Evolutionary conservation across 108 stramenopile genomes (phyloP).

Genomic region (Skeletonema menzelii): DNA sequence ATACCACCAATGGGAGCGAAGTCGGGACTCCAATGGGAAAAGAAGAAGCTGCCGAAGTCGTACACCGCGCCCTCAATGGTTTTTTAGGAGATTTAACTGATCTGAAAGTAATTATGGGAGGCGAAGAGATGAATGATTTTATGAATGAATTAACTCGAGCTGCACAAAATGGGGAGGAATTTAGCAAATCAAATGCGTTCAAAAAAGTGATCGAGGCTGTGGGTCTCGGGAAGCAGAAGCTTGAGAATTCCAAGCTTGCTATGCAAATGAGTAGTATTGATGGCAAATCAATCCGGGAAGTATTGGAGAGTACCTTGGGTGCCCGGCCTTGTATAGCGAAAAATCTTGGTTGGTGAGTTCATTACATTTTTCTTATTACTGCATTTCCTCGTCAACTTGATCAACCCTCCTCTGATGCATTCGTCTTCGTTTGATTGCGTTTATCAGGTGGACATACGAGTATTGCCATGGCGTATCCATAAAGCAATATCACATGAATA

Average conservation of each 20-base stretch:
- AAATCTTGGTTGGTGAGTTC: slow-evolving; percentile 46
- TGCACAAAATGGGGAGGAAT: slow-evolving; percentile 13
- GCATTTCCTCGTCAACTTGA: slow-evolving; percentile 1
- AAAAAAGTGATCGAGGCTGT: slow-evolving; percentile 2
- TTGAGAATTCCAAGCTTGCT: background rate
- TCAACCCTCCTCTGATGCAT: background rate
- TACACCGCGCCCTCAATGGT: background rate
- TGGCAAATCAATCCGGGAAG: slow-evolving; percentile 48
- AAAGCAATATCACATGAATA: slow-evolving; percentile 71
- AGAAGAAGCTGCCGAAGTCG: background rate
- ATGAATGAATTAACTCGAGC: slow-evolving; percentile 8
- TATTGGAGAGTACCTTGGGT: slow-evolving; percentile 48
- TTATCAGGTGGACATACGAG: slow-evolving; percentile 72
- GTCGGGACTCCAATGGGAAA: background rate
- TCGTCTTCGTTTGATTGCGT: background rate
- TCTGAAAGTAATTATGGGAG: slow-evolving; percentile 1
- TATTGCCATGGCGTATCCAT: slow-evolving; percentile 66
- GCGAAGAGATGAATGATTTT: background rate
- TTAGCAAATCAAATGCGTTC: slow-evolving; percentile 4
- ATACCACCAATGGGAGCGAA: background rate
- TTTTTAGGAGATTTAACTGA: background rate
- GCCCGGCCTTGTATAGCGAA: slow-evolving; percentile 33
- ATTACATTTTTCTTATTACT: background rate
- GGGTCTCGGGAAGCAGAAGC: background rate
- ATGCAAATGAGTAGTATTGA: background rate